Conservation (phyloP, 345 rosid genomes). For the Syzygium grande region DNA sequence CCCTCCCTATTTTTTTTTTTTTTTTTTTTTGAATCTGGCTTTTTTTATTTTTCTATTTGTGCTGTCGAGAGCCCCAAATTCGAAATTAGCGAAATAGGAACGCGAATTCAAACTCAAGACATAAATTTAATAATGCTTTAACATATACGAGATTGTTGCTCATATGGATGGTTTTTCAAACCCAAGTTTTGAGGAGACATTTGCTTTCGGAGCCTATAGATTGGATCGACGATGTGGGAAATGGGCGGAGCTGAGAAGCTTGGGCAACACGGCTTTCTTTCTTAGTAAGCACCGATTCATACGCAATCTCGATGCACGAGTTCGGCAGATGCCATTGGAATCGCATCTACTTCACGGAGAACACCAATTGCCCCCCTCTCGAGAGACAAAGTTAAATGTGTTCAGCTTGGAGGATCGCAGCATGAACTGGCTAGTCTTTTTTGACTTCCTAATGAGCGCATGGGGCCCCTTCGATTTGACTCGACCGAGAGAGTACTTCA, state of each 20-base stretch:
- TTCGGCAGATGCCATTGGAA: conserved; percentile 5
- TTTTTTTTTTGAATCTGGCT: no score
- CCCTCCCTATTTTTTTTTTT: no score
- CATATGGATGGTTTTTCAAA: no score
- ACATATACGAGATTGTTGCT: no score
- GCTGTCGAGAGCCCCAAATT: no score
- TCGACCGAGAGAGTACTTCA: neutral
- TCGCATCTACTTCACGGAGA: conserved; percentile 1
- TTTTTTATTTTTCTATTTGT: no score
- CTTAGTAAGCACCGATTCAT: conserved; percentile 13
- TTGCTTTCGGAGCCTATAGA: conserved; percentile 23
- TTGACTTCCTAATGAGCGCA: neutral
- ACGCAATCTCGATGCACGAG: conserved; percentile 8
- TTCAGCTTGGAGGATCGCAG: neutral
- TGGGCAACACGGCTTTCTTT: conserved; percentile 18
- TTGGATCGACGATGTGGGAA: conserved; percentile 15
- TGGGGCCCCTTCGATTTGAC: neutral
- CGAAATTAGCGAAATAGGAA: no score
- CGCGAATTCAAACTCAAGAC: no score
- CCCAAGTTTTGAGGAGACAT: neutral
- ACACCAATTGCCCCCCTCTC: fast-evolving
- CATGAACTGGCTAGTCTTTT: neutral
- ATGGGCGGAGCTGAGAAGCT: conserved; percentile 23
- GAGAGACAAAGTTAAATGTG: neutral
- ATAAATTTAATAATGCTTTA: no score